phyloP scores from a whole-genome alignment of 345 rosid genomes.

The Geranium rotundifolium region DNA sequence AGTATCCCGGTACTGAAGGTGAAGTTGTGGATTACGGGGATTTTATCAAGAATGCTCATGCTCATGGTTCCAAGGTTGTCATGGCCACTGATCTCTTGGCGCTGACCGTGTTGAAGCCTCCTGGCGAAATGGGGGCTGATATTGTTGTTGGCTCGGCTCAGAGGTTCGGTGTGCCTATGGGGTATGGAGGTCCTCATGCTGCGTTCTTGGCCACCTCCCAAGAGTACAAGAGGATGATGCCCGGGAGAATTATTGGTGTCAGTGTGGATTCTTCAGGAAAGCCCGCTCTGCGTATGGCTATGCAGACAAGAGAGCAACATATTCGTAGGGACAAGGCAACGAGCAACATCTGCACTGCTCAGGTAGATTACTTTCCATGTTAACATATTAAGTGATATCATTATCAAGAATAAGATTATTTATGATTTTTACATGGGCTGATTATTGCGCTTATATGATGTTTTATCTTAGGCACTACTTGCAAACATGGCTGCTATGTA shows the following conservation, averaged over 20 bases:
- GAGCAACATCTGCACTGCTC: conserved; percentile 99
- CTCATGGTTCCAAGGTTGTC: conserved; percentile 90
- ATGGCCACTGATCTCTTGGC: conserved; percentile 94
- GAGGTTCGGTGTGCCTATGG: conserved; percentile 98
- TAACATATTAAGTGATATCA: not conserved
- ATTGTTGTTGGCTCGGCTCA: conserved; percentile 94
- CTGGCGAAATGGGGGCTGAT: conserved; percentile 89
- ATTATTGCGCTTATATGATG: not conserved
- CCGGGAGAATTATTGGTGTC: conserved; percentile 87
- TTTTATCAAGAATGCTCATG: conserved; percentile 82
- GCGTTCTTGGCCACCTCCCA: conserved; percentile 95
- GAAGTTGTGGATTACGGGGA: conserved; percentile 82
- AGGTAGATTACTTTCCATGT: conserved; percentile 39
- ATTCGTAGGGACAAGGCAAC: conserved; percentile 98
- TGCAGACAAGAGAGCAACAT: conserved; percentile 99
- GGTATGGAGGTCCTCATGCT: conserved; percentile 98
- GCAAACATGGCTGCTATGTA: conserved; percentile 99
- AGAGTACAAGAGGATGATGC: conserved; percentile 99
- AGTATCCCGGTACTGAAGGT: conserved; percentile 95
- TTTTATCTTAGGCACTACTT: conserved; percentile 61
- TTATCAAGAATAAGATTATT: not conserved
- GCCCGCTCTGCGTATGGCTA: conserved; percentile 93
- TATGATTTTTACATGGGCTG: not conserved
- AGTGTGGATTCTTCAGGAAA: conserved; percentile 93
- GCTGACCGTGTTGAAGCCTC: conserved; percentile 87